Evolutionary conservation across 2,329 filamentous ascomycete genomes (phyloP).

Genomic region (Ophiostoma sp.): DNA sequence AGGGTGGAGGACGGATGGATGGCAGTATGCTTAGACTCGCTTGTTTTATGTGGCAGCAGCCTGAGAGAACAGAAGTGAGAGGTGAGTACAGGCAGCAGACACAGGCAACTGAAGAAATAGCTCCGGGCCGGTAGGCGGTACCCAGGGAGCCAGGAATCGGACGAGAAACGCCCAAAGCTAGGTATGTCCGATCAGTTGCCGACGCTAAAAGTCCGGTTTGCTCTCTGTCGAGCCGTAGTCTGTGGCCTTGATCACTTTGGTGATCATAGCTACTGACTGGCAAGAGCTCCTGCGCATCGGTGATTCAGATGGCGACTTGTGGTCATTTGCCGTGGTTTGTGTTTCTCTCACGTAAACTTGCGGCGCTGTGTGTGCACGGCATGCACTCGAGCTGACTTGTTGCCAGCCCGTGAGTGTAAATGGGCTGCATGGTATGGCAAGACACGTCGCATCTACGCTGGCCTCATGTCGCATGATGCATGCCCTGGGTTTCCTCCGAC

Average conservation of each 20-base stretch:
- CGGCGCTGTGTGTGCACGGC: no score
- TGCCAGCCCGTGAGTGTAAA: no score
- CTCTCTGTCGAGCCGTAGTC: background rate
- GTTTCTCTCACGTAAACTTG: background rate
- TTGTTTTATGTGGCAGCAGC: background rate
- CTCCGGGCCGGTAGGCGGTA: background rate
- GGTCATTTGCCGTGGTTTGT: background rate
- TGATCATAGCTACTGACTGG: background rate
- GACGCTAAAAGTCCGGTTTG: background rate
- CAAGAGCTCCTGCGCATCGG: background rate
- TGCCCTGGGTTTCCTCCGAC: background rate
- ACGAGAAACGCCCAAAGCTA: background rate
- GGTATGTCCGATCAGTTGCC: conserved; percentile 9
- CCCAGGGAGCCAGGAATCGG: background rate
- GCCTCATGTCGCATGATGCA: no score
- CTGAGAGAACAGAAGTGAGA: background rate
- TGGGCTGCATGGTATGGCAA: background rate
- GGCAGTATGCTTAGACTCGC: background rate
- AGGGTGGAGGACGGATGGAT: background rate
- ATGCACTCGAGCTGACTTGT: no score
- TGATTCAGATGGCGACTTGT: background rate
- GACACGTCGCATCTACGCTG: no score
- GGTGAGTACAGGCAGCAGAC: background rate
- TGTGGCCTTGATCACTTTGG: background rate
- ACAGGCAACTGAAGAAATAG: background rate